These are phyloP conservation scores for Apophysomyces ossiformis DNA, from an alignment of 371 early-diverging fungal species.

Conservation along the genomic window DNA sequence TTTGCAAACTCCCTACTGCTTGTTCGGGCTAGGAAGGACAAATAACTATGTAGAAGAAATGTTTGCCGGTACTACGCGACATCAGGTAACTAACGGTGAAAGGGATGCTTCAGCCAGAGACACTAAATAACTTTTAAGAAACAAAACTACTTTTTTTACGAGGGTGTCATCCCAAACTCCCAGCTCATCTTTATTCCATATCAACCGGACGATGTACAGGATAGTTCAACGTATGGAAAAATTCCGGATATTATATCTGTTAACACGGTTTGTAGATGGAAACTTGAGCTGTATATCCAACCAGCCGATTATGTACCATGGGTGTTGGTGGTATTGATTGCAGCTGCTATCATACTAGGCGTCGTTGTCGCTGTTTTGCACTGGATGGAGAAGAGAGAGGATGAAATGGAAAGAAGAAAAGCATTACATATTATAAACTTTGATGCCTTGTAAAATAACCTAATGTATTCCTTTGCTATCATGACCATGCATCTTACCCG, in stretches of 20 bases:
- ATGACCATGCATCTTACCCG: not conserved
- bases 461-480: not conserved
- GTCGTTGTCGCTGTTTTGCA: conserved; percentile 73
- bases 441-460: conserved; percentile 75
- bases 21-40: conserved; percentile 91
- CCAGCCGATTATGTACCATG: conserved; percentile 80
- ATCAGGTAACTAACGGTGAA: conserved; percentile 47
- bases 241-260: not conserved
- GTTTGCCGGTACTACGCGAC: conserved; percentile 81
- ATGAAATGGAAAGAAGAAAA: conserved; percentile 72
- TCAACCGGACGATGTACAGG: conserved; percentile 59
- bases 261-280: conserved; percentile 61
- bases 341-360: conserved; percentile 66
- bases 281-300: conserved; percentile 85
- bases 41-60: conserved; percentile 94
- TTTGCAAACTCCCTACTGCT: conserved; percentile 81
- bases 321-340: conserved; percentile 73
- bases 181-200: conserved; percentile 89
- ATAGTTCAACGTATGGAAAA: conserved; percentile 44
- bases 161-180: conserved; percentile 93
- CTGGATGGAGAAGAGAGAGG: conserved; percentile 82
- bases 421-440: conserved; percentile 88
- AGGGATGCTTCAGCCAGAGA: not conserved
- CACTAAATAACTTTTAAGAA: conserved; percentile 13
- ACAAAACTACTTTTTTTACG: conserved; percentile 60